Evolutionary conservation across 139 green algal genomes (phyloP).

Genomic region (Auxenochlorella protothecoides): DNA sequence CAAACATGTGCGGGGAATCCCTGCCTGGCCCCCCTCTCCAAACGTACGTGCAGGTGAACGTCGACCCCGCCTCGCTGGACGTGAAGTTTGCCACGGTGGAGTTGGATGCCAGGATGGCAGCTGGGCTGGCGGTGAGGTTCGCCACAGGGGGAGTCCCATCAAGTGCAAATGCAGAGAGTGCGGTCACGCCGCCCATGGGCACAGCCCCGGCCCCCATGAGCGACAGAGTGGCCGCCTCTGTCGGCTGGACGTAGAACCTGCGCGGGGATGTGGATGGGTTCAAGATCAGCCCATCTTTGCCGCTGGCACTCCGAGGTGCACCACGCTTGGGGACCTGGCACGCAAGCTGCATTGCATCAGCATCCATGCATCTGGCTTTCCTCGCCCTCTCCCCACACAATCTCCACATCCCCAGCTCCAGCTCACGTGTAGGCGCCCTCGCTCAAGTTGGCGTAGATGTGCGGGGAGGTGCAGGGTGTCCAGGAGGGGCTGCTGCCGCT

Average conservation of each 20-base stretch:
- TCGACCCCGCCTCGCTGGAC: constrained; percentile 10
- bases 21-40: too few species aligned
- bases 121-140: constrained; percentile 6
- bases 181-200: too few species aligned
- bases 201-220: too few species aligned
- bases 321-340: too few species aligned
- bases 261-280: too few species aligned
- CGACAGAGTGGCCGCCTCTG: too few species aligned
- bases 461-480: constrained; percentile 9
- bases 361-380: too few species aligned
- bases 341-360: too few species aligned
- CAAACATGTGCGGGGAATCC: too few species aligned
- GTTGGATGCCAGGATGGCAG: not conserved
- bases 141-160: constrained; percentile 19
- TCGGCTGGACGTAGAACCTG: too few species aligned
- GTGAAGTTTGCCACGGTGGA: constrained; percentile 2
- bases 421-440: not conserved
- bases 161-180: constrained; percentile 9
- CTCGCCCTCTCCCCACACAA: not conserved
- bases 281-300: too few species aligned
- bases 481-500: constrained; percentile 1
- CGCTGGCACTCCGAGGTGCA: too few species aligned
- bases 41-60: constrained; percentile 15
- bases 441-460: not conserved
- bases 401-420: not conserved